Percentiles rank a stretch among this genome's conserved stretches.
These are phyloP conservation scores for Penicillium lagena DNA, from an alignment of 495 filamentous ascomycete genomes.

Conservation along the genomic window DNA sequence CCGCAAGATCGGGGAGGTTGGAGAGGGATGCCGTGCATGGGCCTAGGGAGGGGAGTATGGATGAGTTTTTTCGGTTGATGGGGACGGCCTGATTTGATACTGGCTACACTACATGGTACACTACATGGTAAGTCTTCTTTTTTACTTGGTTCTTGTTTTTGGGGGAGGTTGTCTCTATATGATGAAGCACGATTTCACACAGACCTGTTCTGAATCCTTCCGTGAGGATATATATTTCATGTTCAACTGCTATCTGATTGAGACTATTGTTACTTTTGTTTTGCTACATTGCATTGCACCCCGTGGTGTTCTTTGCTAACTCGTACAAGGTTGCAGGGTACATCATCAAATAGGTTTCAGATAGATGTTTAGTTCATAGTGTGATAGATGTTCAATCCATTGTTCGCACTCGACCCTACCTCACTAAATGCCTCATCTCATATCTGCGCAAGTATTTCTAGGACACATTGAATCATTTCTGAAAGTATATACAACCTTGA, in stretches of 20 bases:
- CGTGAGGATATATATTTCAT: constrained; percentile 39
- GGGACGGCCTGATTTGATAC: constrained; percentile 1
- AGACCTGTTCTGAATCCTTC: constrained; percentile 49
- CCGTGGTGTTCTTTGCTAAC: not conserved
- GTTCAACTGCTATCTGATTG: constrained; percentile 47
- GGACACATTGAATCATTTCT: too few relatives aligned
- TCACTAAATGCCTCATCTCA: too few relatives aligned
- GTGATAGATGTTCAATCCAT: too few relatives aligned
- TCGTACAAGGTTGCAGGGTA: not conserved
- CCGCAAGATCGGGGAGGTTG: too few relatives aligned
- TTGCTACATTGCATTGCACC: not conserved
- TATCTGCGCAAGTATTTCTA: too few relatives aligned
- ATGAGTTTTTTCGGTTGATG: constrained; percentile 48
- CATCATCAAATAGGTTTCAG: too few relatives aligned
- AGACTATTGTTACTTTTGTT: constrained; percentile 2
- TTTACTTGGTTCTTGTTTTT: not conserved
- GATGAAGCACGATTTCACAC: constrained; percentile 51
- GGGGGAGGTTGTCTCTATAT: constrained; percentile 17
- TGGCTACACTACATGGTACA: not conserved
- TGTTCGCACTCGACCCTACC: too few relatives aligned
- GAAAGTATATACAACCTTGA: too few relatives aligned
- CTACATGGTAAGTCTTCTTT: not conserved
- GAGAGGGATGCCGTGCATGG: constrained; percentile 52
- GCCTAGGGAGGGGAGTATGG: constrained; percentile 61
- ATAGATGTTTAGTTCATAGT: too few relatives aligned